Percentiles rank a stretch among this genome's conserved stretches.
Conservation (phyloP, 129 eudicot species). For the Silybum marianum region DNA sequence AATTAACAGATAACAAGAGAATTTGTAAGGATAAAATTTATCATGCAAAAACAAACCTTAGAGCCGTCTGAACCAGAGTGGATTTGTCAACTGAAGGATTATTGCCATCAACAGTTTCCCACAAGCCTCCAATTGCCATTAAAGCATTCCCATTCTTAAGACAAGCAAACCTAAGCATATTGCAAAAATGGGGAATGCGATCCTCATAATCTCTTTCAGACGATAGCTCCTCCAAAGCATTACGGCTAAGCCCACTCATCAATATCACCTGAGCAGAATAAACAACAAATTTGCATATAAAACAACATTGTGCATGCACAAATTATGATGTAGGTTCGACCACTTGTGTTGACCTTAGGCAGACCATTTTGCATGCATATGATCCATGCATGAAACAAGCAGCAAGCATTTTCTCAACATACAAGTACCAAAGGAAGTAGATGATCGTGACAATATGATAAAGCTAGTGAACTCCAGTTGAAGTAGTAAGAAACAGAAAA, state of each 20-base stretch:
- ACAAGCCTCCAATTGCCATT: conserved; percentile 89
- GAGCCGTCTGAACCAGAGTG: conserved; percentile 67
- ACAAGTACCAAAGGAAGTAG: background rate
- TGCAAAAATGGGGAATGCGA: conserved; percentile 92
- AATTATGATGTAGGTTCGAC: too few relatives aligned
- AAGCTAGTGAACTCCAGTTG: background rate
- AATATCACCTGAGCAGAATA: conserved; percentile 63
- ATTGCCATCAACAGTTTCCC: conserved; percentile 83
- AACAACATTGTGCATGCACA: background rate
- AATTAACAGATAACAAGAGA: conserved; percentile 1
- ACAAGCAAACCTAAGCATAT: conserved; percentile 85
- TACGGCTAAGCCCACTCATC: conserved; percentile 96
- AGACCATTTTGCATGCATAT: background rate
- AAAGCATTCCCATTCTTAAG: conserved; percentile 61
- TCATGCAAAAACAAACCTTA: conserved; percentile 50
- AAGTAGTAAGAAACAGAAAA: background rate
- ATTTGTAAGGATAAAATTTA: background rate
- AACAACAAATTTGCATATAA: background rate
- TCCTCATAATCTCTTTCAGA: conserved; percentile 80
- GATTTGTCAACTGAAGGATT: conserved; percentile 86
- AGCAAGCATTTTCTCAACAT: background rate
- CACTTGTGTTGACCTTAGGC: too few relatives aligned
- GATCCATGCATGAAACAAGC: background rate
- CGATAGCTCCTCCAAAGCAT: conserved; percentile 88
- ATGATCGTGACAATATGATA: background rate